Conservation (phyloP, 2,329 filamentous ascomycete species). For the Pestalotiopsis sp. region DNA sequence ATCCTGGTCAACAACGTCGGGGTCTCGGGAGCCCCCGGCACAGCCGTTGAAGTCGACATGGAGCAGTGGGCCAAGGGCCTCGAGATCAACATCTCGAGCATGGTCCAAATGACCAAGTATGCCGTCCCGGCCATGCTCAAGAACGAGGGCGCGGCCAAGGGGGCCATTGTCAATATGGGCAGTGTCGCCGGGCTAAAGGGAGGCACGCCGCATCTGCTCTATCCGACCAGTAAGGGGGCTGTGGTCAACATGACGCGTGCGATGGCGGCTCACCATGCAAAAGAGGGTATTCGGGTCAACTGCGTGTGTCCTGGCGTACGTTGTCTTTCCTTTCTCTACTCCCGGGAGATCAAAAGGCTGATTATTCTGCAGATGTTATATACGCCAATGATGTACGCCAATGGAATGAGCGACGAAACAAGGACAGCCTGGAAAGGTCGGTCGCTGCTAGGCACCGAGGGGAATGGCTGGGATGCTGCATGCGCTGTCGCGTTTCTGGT, state of each 20-base stretch:
- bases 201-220: conserved; percentile 43
- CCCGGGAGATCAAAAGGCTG: not conserved
- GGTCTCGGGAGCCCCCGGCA: conserved; percentile 57
- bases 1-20: conserved; percentile 68
- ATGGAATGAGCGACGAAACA: conserved; percentile 39
- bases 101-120: conserved; percentile 65
- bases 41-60: conserved; percentile 61
- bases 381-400: conserved; percentile 45
- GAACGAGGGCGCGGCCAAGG: conserved; percentile 48
- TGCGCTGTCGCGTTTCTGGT: conserved; percentile 39
- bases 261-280: conserved; percentile 50
- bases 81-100: conserved; percentile 63
- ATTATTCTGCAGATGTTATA: conserved; percentile 38
- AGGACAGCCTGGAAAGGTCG: conserved; percentile 36
- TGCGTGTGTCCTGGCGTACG: conserved; percentile 45
- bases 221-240: conserved; percentile 48
- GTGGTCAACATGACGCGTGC: conserved; percentile 52
- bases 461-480: conserved; percentile 44
- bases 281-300: conserved; percentile 47
- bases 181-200: conserved; percentile 57
- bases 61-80: conserved; percentile 55
- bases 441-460: conserved; percentile 41
- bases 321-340: not conserved
- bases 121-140: conserved; percentile 59
- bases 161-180: conserved; percentile 62